A percentile compares a stretch with the other conserved stretches of the same genome.
These are phyloP conservation scores for Nitzschia sp. DNA, from an alignment of 108 stramenopile species.

Conservation along the genomic window DNA sequence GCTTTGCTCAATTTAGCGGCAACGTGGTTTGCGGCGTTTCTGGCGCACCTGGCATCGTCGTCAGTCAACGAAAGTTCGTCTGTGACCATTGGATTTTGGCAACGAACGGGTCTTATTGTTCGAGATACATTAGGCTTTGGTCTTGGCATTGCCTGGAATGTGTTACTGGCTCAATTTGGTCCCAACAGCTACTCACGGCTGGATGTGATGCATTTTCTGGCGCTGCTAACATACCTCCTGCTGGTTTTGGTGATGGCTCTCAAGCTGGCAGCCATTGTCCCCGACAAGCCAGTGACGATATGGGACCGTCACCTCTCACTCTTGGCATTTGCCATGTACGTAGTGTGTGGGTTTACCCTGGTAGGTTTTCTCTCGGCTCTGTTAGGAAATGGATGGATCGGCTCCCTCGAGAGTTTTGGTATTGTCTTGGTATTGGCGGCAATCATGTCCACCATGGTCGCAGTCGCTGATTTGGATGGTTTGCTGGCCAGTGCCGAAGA, in stretches of 20 bases:
- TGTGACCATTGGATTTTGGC: background rate
- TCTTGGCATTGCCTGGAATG: slow-evolving; percentile 32
- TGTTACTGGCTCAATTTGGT: slow-evolving; percentile 11
- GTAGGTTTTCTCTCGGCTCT: slow-evolving; percentile 14
- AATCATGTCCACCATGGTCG: slow-evolving; percentile 10
- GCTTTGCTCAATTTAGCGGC: slow-evolving; percentile 23
- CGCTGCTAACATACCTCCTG: slow-evolving; percentile 4
- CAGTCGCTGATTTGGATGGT: slow-evolving; percentile 6
- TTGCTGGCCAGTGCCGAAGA: background rate
- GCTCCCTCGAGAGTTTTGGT: background rate
- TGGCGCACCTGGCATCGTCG: slow-evolving; percentile 12
- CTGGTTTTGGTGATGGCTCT: slow-evolving; percentile 25
- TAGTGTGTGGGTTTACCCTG: slow-evolving; percentile 25
- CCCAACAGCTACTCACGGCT: slow-evolving; percentile 1
- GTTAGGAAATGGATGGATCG: slow-evolving; percentile 1
- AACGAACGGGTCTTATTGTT: slow-evolving; percentile 10
- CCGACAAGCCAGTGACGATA: slow-evolving; percentile 6
- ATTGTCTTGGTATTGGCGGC: slow-evolving; percentile 12
- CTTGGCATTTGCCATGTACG: slow-evolving; percentile 22
- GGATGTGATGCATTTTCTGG: slow-evolving; percentile 19
- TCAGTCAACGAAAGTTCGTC: background rate
- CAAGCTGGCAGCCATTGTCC: slow-evolving; percentile 16
- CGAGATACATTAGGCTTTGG: slow-evolving; percentile 26
- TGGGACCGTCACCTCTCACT: slow-evolving; percentile 16
- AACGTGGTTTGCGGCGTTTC: slow-evolving; percentile 17